Percentiles rank a stretch among this genome's conserved stretches.
phyloP scores from a whole-genome alignment of 2,329 filamentous ascomycete genomes.

The Neodidymelliopsis sp. region DNA sequence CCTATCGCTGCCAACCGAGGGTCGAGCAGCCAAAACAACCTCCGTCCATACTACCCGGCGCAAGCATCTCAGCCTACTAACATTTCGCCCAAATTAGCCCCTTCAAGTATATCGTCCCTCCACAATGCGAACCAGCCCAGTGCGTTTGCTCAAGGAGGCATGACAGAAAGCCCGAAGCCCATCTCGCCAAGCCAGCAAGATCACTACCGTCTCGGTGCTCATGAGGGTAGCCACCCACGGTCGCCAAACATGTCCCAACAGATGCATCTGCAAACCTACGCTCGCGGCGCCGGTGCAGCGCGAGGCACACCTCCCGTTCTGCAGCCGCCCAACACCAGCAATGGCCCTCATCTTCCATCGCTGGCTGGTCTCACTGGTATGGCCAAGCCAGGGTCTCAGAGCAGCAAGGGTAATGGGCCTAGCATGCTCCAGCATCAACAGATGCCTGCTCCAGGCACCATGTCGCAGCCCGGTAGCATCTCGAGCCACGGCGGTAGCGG shows the following conservation, averaged over 20 bases:
- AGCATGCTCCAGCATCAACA: slow-evolving; percentile 54
- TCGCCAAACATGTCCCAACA: slow-evolving; percentile 72
- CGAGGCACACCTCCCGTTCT: slow-evolving; percentile 62
- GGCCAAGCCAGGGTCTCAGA: slow-evolving; percentile 41
- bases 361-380: slow-evolving; percentile 52
- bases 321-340: slow-evolving; percentile 52
- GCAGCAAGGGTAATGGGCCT: slow-evolving; percentile 41
- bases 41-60: slow-evolving; percentile 46
- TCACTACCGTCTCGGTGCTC: slow-evolving; percentile 62
- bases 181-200: slow-evolving; percentile 71
- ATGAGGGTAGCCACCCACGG: slow-evolving; percentile 56
- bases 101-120: slow-evolving; percentile 46
- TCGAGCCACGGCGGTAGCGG: slow-evolving; percentile 65
- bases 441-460: slow-evolving; percentile 44
- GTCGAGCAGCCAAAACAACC: slow-evolving; percentile 37
- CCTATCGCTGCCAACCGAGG: slow-evolving; percentile 60
- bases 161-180: slow-evolving; percentile 89
- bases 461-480: slow-evolving; percentile 60
- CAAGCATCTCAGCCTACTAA: slow-evolving; percentile 50
- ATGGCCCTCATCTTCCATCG: slow-evolving; percentile 52
- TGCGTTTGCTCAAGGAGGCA: slow-evolving; percentile 74
- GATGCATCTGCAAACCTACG: slow-evolving; percentile 69
- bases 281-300: slow-evolving; percentile 62
- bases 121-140: slow-evolving; percentile 51
- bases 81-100: slow-evolving; percentile 48